phyloP scores from a whole-genome alignment of 1,284 basidiomycete species.

The Cystobasidiaceae sp. region DNA sequence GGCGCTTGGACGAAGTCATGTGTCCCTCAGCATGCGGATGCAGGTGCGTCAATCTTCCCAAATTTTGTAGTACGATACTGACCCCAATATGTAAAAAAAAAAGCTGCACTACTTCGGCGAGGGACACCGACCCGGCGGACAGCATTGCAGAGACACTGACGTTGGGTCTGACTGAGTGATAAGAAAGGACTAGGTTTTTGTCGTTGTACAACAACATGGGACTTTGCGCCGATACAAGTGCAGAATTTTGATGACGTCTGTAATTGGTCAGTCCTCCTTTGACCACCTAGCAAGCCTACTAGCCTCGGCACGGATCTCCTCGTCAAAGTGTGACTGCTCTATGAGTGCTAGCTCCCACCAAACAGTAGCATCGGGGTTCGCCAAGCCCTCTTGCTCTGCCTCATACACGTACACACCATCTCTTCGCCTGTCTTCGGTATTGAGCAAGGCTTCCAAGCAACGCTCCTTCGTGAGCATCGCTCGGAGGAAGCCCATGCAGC shows the following conservation, averaged over 20 bases:
- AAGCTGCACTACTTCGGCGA: too few relatives aligned
- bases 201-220: too few relatives aligned
- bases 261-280: slow-evolving; percentile 11
- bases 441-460: slow-evolving; percentile 73
- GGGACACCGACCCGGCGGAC: too few relatives aligned
- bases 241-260: too few relatives aligned
- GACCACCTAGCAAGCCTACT: slow-evolving; percentile 39
- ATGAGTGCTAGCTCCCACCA: slow-evolving; percentile 48
- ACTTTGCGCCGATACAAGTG: too few relatives aligned
- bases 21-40: slow-evolving; percentile 28
- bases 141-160: too few relatives aligned
- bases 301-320: slow-evolving; percentile 46
- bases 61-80: too few relatives aligned
- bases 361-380: slow-evolving; percentile 49
- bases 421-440: slow-evolving; percentile 73
- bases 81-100: too few relatives aligned
- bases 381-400: slow-evolving; percentile 76
- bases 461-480: slow-evolving; percentile 68
- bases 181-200: too few relatives aligned
- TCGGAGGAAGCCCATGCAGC: slow-evolving; percentile 66
- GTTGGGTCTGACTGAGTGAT: too few relatives aligned
- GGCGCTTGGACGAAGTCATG: slow-evolving; percentile 10
- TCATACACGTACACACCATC: slow-evolving; percentile 76
- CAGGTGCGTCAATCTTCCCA: background rate
- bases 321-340: slow-evolving; percentile 47